Base-by-base conservation (phyloP, 306 rosid species). In the Aeschynomene evenia region DNA sequence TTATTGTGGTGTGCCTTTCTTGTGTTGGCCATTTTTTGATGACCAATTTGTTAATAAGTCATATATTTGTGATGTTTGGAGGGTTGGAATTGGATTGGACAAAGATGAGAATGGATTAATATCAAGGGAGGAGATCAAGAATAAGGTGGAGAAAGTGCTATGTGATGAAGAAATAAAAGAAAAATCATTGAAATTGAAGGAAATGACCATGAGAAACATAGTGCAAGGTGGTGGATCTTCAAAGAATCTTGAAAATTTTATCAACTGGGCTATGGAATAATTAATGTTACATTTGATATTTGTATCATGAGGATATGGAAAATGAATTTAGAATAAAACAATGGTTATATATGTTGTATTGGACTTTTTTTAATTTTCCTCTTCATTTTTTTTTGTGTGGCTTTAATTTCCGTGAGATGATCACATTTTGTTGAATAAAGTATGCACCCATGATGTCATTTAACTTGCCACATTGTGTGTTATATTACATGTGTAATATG, bases 31-130 rank as follows among this genome's bases (percentile, higher is more conserved):
- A 43, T 76, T 71, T 28, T 29, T 22, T 4, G 5, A 1, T 5
- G 79, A 81, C 52, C 85, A 81, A 28, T 66, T 76, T 24, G 5
- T 26, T 18, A 2, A 77, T 28, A 67, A 34, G 48, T 36, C 54
- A 5, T 72, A 77, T 29, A 55, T 81, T 60, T 81, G 79, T 62
- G 54, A 77, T 54, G 73, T 73, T 37, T 81, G 85, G 85, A 81
- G 72, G 33, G 66, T 72, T 23, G 76, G 85, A 20, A 0, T 77
- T 66, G 72, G 63, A 23, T 49, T 85, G n/a, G 78, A 76, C 2
- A 22, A 36, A 6, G 81, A 80, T 70, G 83, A 78, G 11, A 82
- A 72, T 20, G 84, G 89, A 12, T 7, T 66, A n/a, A 51, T 85
- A 46, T n/a, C 9, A 6, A 56, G 34, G 28, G 72, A 7, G 13